A percentile compares a stretch with the other conserved stretches of the same genome.
Evolutionary conservation across 2,329 filamentous ascomycete species (phyloP).

Genomic region (Pyrenochaeta sp.): DNA sequence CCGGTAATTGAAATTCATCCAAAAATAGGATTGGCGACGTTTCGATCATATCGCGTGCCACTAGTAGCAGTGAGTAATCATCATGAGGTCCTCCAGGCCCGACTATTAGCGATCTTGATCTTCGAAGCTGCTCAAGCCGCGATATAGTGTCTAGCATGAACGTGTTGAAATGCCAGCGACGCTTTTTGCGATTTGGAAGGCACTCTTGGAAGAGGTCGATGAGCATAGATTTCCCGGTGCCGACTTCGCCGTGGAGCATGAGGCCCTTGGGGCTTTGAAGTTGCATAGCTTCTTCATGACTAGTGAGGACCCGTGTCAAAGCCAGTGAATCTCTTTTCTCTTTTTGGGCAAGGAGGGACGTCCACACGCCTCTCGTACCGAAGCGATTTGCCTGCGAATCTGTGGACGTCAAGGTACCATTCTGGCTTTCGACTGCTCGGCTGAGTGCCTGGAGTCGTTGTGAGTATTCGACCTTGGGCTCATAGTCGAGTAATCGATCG

Average conservation of each 20-base stretch:
- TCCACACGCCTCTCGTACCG: constrained; percentile 60
- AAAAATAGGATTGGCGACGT: constrained; percentile 80
- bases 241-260: constrained; percentile 82
- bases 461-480: constrained; percentile 74
- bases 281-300: constrained; percentile 74
- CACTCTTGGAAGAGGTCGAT: constrained; percentile 82
- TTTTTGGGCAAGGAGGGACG: constrained; percentile 61
- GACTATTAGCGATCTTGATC: constrained; percentile 36
- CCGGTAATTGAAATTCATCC: constrained; percentile 85
- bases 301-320: constrained; percentile 73
- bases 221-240: constrained; percentile 86
- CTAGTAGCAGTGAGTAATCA: constrained; percentile 75
- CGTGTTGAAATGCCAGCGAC: constrained; percentile 83
- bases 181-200: constrained; percentile 75
- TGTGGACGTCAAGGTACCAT: constrained; percentile 45
- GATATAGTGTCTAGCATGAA: constrained; percentile 84
- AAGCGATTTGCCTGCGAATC: constrained; percentile 27
- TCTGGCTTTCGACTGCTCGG: constrained; percentile 47
- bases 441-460: constrained; percentile 70
- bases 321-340: constrained; percentile 66
- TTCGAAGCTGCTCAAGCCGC: constrained; percentile 72
- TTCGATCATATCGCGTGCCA: constrained; percentile 79
- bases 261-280: constrained; percentile 77
- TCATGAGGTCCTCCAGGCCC: constrained; percentile 44
- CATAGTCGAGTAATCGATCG: constrained; percentile 77